Base-by-base conservation (phyloP, 2,329 filamentous ascomycete species). In the Esteya vermicola region DNA sequence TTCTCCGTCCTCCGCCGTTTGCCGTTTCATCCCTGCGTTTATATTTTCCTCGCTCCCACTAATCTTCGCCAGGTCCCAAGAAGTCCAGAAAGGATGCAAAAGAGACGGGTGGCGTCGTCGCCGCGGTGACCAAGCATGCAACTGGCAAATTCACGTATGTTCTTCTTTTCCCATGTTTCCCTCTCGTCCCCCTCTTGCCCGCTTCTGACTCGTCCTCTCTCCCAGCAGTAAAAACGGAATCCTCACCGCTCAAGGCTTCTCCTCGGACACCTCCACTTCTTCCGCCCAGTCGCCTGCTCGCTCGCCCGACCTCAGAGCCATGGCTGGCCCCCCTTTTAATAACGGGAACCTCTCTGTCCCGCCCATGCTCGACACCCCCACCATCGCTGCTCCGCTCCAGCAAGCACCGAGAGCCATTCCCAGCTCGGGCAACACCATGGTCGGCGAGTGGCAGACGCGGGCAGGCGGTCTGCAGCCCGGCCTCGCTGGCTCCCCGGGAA, bases 41-140 rank as follows among this genome's bases (percentile, higher is more conserved):
- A n/a, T n/a, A n/a, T n/a, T 26, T n/a, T 3, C 22, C 26, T 30
- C 16, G 6, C 25, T n/a, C 16, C 23, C 18, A 5, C 20, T 18
- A 14, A 31, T 16, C 9, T 8, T 16, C n/a, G 13, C 3, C 19
- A 49, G 47, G 41, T 44, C 38, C 42, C 33, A 69, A 69, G 61
- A 71, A 69, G 55, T 59, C 67, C 51, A 67, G 60, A 56, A 72
- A 69, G 59, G 58, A 70, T 68, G 67, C 62, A 54, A 70, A 62
- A 64, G 66, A 70, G 51, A 58, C 57, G 52, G 63, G 66, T 51
- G 63, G 65, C 50, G 67, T 71, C 51, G 61, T 65, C 49, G 66
- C 67, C 36, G 67, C 66, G 57, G 62, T 70, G 59, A 69, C 63
- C 46, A 68, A 64, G 52, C 65, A 72, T 50, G 61, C 61, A 50